Evolutionary conservation across 306 rosid genomes (phyloP), one percentile per base, ranked within the genome.

Genomic region (Cicer arietinum): DNA sequence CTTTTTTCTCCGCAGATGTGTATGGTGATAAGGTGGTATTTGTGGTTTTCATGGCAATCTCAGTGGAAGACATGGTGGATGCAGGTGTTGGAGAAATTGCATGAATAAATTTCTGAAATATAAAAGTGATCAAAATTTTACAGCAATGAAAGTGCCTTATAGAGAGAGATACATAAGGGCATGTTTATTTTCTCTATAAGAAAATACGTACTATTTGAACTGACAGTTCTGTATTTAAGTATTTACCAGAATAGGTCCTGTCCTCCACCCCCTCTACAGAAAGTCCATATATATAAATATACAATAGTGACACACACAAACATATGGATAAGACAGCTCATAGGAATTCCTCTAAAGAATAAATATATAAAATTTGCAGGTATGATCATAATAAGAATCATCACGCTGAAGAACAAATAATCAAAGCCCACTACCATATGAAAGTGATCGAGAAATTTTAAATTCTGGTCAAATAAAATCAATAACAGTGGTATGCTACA

Each of bases 41-140:
- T 30, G 90, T 43, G 39, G 96, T 69, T 85, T 86, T 89, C 81
- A 75, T 69, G 81, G 89, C 86, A 86, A 94, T 85, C 75, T 94
- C 97, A 16, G 86, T 35, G 30, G 93, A 90, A 81, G 95, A 86
- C 96, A 94, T 92, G 73, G 83, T 74, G 61, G 97, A 87, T 54
- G 97, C 92, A 57, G 97, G 99, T 54, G 88, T 86, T 7, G 99
- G 99, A 83, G 99, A 90, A 80, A 94, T 46, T 47, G 99, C 99
- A 84, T 90, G 97, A 84, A 94, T 88, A 89, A 94, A 94, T 84
- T 94, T 94, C 99, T 92, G 97, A 53, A 77, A 82, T 75, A 79
- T 50, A 86, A 54, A 70, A 37, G 46, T 43, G 40, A 77, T 30
- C 47, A 68, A 46, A 62, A 67, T 64, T 74, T 86, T 43, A 75